Evolutionary conservation across 176 grass and related monocot genomes (phyloP).

Genomic region (Pontederia paniculata): DNA sequence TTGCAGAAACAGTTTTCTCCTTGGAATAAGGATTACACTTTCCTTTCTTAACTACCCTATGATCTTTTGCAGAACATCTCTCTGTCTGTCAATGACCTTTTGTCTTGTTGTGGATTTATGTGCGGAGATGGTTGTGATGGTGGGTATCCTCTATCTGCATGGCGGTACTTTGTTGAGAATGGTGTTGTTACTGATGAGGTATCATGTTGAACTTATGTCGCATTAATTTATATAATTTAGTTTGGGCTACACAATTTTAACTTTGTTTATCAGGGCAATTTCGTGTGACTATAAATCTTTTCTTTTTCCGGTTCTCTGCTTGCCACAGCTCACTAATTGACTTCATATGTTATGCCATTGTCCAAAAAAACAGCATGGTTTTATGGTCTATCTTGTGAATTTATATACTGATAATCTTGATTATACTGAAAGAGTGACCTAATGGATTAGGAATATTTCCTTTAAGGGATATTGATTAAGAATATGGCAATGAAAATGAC

Average conservation of each 20-base stretch:
- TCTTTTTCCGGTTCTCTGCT: no score
- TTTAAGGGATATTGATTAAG: no score
- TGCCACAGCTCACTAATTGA: no score
- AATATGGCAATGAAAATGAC: no score
- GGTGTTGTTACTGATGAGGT: conserved; percentile 97
- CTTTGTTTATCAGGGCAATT: neutral
- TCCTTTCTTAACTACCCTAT: conserved; percentile 5
- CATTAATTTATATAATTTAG: neutral
- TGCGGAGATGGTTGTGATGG: conserved; percentile 95
- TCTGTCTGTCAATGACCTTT: conserved; percentile 83
- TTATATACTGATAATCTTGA: no score
- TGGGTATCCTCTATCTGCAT: conserved; percentile 75
- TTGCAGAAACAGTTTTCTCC: neutral
- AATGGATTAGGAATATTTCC: no score
- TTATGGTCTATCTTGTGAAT: no score
- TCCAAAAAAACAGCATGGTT: no score
- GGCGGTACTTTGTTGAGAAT: conserved; percentile 67
- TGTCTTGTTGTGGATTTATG: conserved; percentile 90
- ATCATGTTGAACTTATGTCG: neutral
- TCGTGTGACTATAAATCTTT: no score
- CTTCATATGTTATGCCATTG: no score
- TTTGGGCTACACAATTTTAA: neutral
- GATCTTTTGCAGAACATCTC: conserved; percentile 50
- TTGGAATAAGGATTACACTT: neutral
- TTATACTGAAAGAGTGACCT: no score